These are phyloP conservation scores for Sinapis alba DNA, from an alignment of 441 rosid species.

Conservation along the genomic window DNA sequence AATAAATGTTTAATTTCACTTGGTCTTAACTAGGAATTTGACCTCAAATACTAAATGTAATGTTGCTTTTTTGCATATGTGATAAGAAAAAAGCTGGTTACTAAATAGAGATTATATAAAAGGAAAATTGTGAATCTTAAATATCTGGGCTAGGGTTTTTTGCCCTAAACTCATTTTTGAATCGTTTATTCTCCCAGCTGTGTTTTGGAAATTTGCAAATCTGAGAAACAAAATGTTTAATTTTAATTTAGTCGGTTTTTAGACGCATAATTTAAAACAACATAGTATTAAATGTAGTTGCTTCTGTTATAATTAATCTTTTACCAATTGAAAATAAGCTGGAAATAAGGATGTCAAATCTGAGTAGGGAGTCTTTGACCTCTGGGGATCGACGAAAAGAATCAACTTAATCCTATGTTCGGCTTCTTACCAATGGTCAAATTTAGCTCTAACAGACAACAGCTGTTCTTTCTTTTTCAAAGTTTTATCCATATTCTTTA, in stretches of 20 bases:
- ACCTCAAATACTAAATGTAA: background rate
- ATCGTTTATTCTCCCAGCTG: background rate
- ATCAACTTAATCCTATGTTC: slow-evolving; percentile 26
- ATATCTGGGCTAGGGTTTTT: background rate
- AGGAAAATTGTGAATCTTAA: background rate
- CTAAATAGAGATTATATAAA: background rate
- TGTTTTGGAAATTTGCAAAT: background rate
- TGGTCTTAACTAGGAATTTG: background rate
- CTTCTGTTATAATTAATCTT: background rate
- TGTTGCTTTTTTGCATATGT: background rate
- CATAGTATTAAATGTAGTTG: background rate
- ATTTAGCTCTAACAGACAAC: slow-evolving; percentile 25
- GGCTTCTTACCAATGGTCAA: slow-evolving; percentile 38
- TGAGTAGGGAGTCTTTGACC: slow-evolving; percentile 38
- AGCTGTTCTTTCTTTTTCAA: slow-evolving; percentile 22
- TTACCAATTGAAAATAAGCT: background rate
- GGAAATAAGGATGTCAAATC: slow-evolving; percentile 30
- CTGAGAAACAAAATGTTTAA: background rate
- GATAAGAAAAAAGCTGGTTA: background rate
- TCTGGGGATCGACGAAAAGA: slow-evolving; percentile 37
- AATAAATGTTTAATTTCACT: background rate
- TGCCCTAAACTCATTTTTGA: background rate
- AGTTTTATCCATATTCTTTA: background rate
- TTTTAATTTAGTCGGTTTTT: background rate
- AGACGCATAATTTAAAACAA: background rate